Evolutionary conservation across 2,329 filamentous ascomycete genomes (phyloP).

Genomic region (Pyricularia pennisetigena): DNA sequence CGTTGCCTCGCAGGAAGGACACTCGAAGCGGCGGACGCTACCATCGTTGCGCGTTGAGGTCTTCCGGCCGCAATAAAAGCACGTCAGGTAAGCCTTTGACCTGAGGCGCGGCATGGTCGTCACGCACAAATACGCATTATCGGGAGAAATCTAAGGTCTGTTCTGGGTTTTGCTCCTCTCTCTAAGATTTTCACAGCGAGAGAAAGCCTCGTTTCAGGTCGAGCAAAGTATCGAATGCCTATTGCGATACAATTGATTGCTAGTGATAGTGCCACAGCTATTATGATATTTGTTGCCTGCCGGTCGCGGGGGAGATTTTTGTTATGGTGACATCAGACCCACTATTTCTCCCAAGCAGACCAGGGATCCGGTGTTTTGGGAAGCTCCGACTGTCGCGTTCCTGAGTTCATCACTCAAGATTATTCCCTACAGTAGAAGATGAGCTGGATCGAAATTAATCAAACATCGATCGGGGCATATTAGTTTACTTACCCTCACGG

Average conservation of each 20-base stretch:
- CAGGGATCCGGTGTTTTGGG: background rate
- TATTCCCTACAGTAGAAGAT: background rate
- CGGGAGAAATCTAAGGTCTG: background rate
- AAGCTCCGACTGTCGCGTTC: background rate
- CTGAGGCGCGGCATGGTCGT: constrained; percentile 32
- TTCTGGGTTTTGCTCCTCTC: background rate
- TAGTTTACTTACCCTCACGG: background rate
- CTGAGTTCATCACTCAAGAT: background rate
- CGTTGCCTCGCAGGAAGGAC: constrained; percentile 69
- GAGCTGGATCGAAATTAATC: too few species aligned
- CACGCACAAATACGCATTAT: background rate
- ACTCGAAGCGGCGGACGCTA: constrained; percentile 56
- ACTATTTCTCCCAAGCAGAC: background rate
- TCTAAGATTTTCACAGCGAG: background rate
- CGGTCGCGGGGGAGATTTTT: background rate
- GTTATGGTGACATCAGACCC: background rate
- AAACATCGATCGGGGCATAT: background rate
- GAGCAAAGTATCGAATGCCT: background rate
- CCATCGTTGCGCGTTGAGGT: constrained; percentile 51
- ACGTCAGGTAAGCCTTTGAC: constrained; percentile 42
- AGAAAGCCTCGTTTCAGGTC: background rate
- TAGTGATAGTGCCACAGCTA: background rate
- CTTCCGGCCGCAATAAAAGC: constrained; percentile 76
- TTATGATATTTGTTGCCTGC: background rate
- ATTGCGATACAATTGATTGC: background rate